Percentiles rank a stretch among this genome's conserved stretches.
Evolutionary conservation across 2,329 filamentous ascomycete genomes (phyloP).

Genomic region (Diaporthe sp.): DNA sequence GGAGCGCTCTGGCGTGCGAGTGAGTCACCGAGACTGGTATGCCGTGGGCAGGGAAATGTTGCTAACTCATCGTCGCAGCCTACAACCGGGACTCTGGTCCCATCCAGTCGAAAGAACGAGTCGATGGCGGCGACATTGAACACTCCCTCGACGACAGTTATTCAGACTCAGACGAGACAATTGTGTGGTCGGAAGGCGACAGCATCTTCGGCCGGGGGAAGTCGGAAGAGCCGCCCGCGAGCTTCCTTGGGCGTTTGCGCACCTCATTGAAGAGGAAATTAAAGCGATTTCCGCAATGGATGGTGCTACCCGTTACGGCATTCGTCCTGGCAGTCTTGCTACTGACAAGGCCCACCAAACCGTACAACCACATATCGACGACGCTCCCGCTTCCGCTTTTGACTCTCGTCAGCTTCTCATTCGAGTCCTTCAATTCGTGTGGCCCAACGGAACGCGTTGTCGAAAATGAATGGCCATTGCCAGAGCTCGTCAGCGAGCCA

Average conservation of each 20-base stretch:
- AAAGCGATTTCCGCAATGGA: constrained; percentile 7
- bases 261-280: not conserved
- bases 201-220: constrained; percentile 14
- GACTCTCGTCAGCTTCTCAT: constrained; percentile 45
- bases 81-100: not conserved
- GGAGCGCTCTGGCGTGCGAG: constrained; percentile 23
- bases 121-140: not conserved
- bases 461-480: constrained; percentile 43
- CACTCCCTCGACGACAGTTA: constrained; percentile 8
- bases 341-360: constrained; percentile 46
- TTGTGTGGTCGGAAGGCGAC: constrained; percentile 20
- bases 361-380: constrained; percentile 50
- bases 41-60: not conserved
- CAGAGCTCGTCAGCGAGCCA: constrained; percentile 45
- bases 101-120: constrained; percentile 13
- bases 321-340: constrained; percentile 4
- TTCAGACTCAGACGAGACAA: constrained; percentile 26
- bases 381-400: constrained; percentile 51
- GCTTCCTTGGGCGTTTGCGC: constrained; percentile 3
- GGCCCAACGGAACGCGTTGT: constrained; percentile 31
- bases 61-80: not conserved
- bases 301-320: not conserved
- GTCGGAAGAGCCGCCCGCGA: not conserved
- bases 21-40: not conserved
- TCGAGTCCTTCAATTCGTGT: constrained; percentile 44